phyloP scores from a whole-genome alignment of 2,329 filamentous ascomycete species.

The Cryphonectria naterciae region DNA sequence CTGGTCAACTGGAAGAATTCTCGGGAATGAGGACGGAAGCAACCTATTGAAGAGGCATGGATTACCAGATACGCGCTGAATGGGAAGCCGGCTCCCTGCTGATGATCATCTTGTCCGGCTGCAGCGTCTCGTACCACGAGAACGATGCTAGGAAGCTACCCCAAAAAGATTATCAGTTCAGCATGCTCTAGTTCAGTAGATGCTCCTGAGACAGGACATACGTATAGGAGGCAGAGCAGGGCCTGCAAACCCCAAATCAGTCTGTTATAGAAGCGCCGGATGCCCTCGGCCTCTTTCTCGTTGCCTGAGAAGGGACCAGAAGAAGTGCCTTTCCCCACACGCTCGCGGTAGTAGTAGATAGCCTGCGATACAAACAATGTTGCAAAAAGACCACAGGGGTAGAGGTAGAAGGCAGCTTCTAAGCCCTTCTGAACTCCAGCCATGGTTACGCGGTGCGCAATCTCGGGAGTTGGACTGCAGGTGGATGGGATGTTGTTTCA shows the following conservation, averaged over 20 bases:
- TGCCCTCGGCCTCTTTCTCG: slow-evolving; percentile 34
- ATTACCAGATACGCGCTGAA: slow-evolving; percentile 46
- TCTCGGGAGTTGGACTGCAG: background rate
- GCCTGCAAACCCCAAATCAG: slow-evolving; percentile 44
- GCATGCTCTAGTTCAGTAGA: background rate
- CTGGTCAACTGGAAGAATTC: slow-evolving; percentile 15
- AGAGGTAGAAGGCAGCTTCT: slow-evolving; percentile 46
- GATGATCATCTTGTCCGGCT: slow-evolving; percentile 34
- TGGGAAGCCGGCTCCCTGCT: slow-evolving; percentile 38
- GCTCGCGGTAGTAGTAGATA: slow-evolving; percentile 42
- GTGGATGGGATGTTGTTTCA: background rate
- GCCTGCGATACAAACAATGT: slow-evolving; percentile 43
- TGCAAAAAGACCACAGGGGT: slow-evolving; percentile 45
- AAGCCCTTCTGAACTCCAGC: slow-evolving; percentile 39
- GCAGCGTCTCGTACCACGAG: slow-evolving; percentile 41
- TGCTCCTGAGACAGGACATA: slow-evolving; percentile 5
- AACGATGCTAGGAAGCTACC: slow-evolving; percentile 40
- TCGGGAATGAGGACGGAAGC: slow-evolving; percentile 1
- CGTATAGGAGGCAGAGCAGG: slow-evolving; percentile 38
- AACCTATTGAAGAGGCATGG: slow-evolving; percentile 23
- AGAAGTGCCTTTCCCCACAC: slow-evolving; percentile 36
- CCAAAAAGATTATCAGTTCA: background rate
- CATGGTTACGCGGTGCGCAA: slow-evolving; percentile 12
- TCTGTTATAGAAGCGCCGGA: slow-evolving; percentile 38
- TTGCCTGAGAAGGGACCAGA: slow-evolving; percentile 35